phyloP scores from a whole-genome alignment of 2,329 filamentous ascomycete genomes.

The Ceratocystis cubensis region DNA sequence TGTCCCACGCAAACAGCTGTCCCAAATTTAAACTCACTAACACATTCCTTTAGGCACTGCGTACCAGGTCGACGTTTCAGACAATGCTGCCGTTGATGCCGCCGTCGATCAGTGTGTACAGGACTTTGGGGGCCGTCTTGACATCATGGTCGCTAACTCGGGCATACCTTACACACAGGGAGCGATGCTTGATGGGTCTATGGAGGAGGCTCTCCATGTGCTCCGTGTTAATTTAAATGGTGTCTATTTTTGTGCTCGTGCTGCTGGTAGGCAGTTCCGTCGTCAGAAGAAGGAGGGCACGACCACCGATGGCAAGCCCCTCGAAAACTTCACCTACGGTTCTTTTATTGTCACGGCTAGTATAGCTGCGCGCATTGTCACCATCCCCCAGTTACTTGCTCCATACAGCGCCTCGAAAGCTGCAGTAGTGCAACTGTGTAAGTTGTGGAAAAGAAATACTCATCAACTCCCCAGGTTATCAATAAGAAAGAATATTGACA shows the following conservation, averaged over 20 bases:
- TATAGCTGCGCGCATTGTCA: slow-evolving; percentile 68
- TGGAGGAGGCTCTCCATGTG: slow-evolving; percentile 54
- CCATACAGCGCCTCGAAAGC: slow-evolving; percentile 65
- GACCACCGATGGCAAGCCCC: slow-evolving; percentile 46
- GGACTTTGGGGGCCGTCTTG: slow-evolving; percentile 27
- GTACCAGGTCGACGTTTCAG: slow-evolving; percentile 43
- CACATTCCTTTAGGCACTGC: slow-evolving; percentile 39
- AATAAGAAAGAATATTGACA: background rate
- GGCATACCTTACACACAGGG: slow-evolving; percentile 57
- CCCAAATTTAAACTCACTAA: background rate
- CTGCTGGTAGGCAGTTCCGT: slow-evolving; percentile 56
- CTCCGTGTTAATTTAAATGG: slow-evolving; percentile 61
- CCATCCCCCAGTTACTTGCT: slow-evolving; percentile 61
- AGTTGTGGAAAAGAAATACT: slow-evolving; percentile 22
- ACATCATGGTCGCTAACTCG: slow-evolving; percentile 48
- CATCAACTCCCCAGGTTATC: background rate
- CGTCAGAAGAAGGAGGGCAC: slow-evolving; percentile 57
- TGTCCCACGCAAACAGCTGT: background rate
- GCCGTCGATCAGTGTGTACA: slow-evolving; percentile 40
- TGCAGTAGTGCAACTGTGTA: slow-evolving; percentile 47
- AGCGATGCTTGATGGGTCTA: slow-evolving; percentile 50
- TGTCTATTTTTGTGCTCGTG: slow-evolving; percentile 63
- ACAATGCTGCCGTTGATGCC: slow-evolving; percentile 40
- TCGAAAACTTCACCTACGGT: slow-evolving; percentile 49
- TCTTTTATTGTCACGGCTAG: slow-evolving; percentile 68